phyloP scores from a whole-genome alignment of 164 flowering plant genomes.

The Piper betle region DNA sequence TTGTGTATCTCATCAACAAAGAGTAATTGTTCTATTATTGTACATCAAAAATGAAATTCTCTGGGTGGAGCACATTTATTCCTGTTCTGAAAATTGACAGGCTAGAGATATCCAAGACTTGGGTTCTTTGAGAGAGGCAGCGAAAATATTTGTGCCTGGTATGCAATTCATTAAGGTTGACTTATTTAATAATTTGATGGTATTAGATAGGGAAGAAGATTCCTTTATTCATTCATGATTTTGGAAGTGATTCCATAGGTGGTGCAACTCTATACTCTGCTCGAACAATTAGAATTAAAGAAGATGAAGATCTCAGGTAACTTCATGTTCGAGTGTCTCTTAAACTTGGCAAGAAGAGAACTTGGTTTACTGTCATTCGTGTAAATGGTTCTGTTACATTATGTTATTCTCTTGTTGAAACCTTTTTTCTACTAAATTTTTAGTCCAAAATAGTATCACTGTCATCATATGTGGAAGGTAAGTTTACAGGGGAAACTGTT shows the following conservation, averaged over 20 bases:
- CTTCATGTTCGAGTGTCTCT: neutral
- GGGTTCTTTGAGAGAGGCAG: slow-evolving; percentile 73
- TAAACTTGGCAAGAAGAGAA: neutral
- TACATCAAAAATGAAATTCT: neutral
- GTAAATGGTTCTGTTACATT: neutral
- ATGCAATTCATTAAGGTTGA: neutral
- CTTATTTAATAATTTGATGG: neutral
- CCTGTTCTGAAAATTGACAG: slow-evolving; percentile 17
- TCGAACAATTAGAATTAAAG: slow-evolving; percentile 71
- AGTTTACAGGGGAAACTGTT: too few relatives aligned
- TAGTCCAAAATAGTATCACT: neutral
- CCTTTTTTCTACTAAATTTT: too few relatives aligned
- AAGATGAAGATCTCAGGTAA: slow-evolving; percentile 74
- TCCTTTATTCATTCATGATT: neutral
- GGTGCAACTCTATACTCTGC: slow-evolving; percentile 65
- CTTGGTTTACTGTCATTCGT: neutral
- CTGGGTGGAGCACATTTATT: neutral
- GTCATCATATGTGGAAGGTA: too few relatives aligned
- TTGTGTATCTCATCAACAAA: neutral
- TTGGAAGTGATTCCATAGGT: slow-evolving; percentile 27
- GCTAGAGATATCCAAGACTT: slow-evolving; percentile 75
- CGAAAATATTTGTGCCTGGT: slow-evolving; percentile 91
- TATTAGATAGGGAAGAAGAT: neutral
- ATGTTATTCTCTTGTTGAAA: too few relatives aligned
- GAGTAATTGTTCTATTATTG: neutral